phyloP scores from a whole-genome alignment of 2,329 filamentous ascomycete genomes.

The Colletotrichum phormii region DNA sequence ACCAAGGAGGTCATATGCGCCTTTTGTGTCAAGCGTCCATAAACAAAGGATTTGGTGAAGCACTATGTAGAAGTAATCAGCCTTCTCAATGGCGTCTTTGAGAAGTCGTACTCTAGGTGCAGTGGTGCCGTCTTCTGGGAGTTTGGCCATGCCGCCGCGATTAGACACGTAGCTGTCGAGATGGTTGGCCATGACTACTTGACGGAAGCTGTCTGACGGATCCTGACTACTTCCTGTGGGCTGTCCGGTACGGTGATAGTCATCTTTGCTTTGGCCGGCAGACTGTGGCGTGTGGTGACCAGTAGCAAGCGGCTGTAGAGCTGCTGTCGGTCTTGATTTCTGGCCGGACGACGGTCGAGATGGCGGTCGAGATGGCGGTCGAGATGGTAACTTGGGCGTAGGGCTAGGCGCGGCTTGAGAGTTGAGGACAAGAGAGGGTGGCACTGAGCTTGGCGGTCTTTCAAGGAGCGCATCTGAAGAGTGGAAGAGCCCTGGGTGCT shows the following conservation, averaged over 20 bases:
- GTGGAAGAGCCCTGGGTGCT: not conserved
- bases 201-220: not conserved
- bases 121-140: slow-evolving; percentile 20
- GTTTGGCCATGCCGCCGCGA: not conserved
- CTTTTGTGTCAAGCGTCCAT: slow-evolving; percentile 56
- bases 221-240: not conserved
- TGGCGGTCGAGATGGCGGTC: not conserved
- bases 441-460: not conserved
- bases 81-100: slow-evolving; percentile 61
- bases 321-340: not conserved
- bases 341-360: not conserved
- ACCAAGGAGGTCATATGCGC: slow-evolving; percentile 44
- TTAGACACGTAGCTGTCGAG: not conserved
- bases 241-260: not conserved
- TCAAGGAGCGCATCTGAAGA: not conserved
- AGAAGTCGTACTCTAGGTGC: slow-evolving; percentile 65
- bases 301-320: not conserved
- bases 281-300: not conserved
- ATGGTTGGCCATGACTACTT: slow-evolving; percentile 2
- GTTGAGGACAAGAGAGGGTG: too few relatives aligned
- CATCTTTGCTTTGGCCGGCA: not conserved
- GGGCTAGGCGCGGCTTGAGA: not conserved
- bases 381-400: not conserved
- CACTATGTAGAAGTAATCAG: slow-evolving; percentile 73
- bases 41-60: slow-evolving; percentile 75